These are phyloP conservation scores for Chloropicon primus DNA, from an alignment of 139 green algal species.

Conservation along the genomic window DNA sequence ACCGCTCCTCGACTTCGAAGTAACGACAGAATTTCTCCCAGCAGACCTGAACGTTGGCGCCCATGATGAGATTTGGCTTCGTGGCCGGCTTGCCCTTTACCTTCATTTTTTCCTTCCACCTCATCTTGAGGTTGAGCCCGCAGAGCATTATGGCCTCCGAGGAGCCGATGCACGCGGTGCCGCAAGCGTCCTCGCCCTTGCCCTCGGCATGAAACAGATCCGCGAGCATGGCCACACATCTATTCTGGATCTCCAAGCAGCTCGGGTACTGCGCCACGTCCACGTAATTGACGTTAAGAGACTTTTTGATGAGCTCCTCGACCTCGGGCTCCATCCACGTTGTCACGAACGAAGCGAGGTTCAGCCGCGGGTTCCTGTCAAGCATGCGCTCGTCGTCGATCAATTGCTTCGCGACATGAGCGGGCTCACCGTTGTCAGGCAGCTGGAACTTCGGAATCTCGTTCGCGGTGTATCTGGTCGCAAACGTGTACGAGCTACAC, in stretches of 20 bases:
- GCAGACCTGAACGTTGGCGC: constrained; percentile 26
- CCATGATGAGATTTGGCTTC: constrained; percentile 53
- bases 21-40: constrained; percentile 53
- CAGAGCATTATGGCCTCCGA: constrained; percentile 57
- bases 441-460: neutral
- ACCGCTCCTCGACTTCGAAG: constrained; percentile 45
- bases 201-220: constrained; percentile 29
- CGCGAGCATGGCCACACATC: constrained; percentile 35
- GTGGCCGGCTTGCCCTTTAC: constrained; percentile 18
- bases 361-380: constrained; percentile 28
- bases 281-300: constrained; percentile 27
- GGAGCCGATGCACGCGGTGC: constrained; percentile 31
- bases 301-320: constrained; percentile 14
- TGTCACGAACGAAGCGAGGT: constrained; percentile 34
- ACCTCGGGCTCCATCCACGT: constrained; percentile 32
- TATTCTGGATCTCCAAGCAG: constrained; percentile 28
- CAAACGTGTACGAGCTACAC: neutral
- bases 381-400: constrained; percentile 25
- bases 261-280: constrained; percentile 29
- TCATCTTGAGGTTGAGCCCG: constrained; percentile 45
- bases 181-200: neutral
- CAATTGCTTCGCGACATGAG: constrained; percentile 23
- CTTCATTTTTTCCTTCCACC: constrained; percentile 31
- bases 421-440: neutral
- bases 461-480: neutral